Base-by-base conservation (phyloP, 1,284 basidiomycete species). In the Ustilago xerochloae region DNA sequence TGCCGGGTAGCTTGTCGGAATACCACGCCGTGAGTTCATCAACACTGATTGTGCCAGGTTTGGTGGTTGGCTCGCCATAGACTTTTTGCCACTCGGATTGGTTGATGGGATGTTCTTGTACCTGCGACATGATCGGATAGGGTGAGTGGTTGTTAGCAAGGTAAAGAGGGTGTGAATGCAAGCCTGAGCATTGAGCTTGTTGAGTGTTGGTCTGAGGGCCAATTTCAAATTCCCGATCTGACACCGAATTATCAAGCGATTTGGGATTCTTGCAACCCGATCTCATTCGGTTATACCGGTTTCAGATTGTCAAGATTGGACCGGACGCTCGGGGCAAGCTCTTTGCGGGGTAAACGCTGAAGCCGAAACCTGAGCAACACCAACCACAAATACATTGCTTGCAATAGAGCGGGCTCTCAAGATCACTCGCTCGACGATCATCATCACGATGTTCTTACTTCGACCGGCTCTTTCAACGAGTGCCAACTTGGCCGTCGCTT, bases 21-120 rank as follows among this genome's bases (percentile, higher is more conserved):
- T 53, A 67, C 70, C 70, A 73, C 18, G 46, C 50, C 16, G 60
- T 64, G 38, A 73, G 63, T 46, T 73, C 64, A 30, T 73, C 70
- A 48, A 67, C 64, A 50, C 57, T 69, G 57, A 75, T 66, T 9
- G 52, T 46, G 22, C 71, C 75, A 8, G 66, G 64, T 50, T 70
- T 64, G 29, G 66, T 55, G 6, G 52, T 43, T 15, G 67, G 63
- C 46, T 59, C 63, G 41, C 63, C 63, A 32, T 75, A 75, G 15
- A 71, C 64, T 33, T 64, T 67, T 35, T 41, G 52, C 73, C 73
- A 75, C 15, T 63, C 73, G 28, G 22, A 6, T 18, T 56, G 43
- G 48, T 68, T 71, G 62, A 75, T 75, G 3, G 68, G 73, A 6
- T 71, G 65, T 15, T 67, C 65, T 15, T 65, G 62, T 39, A 54